Conservation (phyloP, 805 yeast species). For the Cyberlindnera euphorbiae region DNA sequence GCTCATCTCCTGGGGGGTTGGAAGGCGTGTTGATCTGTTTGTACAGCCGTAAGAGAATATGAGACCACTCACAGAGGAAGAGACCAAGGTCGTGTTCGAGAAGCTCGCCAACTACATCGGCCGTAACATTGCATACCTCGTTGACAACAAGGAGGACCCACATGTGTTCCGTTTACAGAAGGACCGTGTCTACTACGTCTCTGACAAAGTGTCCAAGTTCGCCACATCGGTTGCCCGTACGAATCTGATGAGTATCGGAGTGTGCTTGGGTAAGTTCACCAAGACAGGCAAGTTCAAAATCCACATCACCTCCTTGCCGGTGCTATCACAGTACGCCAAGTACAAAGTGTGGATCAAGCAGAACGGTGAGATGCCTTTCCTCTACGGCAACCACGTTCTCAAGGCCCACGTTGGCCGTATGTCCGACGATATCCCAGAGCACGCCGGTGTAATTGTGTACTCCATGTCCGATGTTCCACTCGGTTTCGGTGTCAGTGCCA, state of each 20-base stretch:
- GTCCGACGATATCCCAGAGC: conserved; percentile 97
- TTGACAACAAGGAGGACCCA: conserved; percentile 74
- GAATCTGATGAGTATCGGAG: conserved; percentile 87
- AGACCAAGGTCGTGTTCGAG: conserved; percentile 92
- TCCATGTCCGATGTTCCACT: conserved; percentile 91
- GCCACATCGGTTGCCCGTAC: conserved; percentile 90
- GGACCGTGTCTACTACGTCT: conserved; percentile 91
- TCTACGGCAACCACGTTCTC: conserved; percentile 93
- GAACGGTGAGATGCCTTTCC: conserved; percentile 97
- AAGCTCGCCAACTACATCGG: conserved; percentile 96
- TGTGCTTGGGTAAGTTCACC: conserved; percentile 94
- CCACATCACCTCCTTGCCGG: conserved; percentile 86
- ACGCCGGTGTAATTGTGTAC: conserved; percentile 88
- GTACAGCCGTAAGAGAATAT: conserved; percentile 40
- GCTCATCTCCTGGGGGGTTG: too few species aligned
- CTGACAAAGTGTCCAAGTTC: conserved; percentile 72
- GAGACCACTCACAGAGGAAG: conserved; percentile 97
- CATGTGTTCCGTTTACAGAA: conserved; percentile 95
- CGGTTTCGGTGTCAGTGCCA: conserved; percentile 94
- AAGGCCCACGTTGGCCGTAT: conserved; percentile 96
- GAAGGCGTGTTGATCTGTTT: too few species aligned
- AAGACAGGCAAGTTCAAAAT: conserved; percentile 95
- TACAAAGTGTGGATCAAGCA: conserved; percentile 94
- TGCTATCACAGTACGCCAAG: conserved; percentile 82
- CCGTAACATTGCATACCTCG: conserved; percentile 83